Conservation (phyloP, 345 rosid genomes). For the Gossypium rotundifolium region DNA sequence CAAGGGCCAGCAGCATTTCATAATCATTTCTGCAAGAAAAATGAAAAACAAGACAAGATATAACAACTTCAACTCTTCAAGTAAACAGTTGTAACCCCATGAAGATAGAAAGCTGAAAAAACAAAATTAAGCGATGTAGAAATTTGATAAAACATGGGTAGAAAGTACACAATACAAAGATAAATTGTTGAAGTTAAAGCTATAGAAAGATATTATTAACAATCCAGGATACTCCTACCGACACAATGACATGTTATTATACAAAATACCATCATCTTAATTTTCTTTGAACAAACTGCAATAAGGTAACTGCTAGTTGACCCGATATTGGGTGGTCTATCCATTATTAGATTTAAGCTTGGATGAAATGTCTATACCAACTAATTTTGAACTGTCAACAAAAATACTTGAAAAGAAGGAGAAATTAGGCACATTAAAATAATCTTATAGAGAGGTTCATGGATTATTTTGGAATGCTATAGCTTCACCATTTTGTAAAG, state of each 20-base stretch:
- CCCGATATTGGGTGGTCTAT: background rate
- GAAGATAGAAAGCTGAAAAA: background rate
- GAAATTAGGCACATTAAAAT: background rate
- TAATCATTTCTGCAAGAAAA: conserved; percentile 68
- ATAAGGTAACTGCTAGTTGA: background rate
- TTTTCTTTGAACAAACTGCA: background rate
- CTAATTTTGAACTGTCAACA: background rate
- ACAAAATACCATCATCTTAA: too few species aligned
- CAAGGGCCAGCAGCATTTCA: conserved; percentile 87
- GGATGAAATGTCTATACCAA: background rate
- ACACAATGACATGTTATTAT: background rate
- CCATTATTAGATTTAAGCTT: background rate
- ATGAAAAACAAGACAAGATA: background rate
- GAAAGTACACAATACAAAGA: background rate
- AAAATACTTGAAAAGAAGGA: background rate
- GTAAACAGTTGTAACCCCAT: background rate
- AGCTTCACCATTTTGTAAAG: background rate
- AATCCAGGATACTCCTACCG: background rate
- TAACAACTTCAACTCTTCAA: background rate
- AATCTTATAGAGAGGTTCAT: background rate
- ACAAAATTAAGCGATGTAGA: background rate
- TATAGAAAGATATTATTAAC: background rate
- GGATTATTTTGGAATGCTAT: background rate
- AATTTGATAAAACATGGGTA: background rate
- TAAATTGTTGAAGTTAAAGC: background rate